Conservation (phyloP, 75 land plant genomes). For the Gnetum montanum region DNA sequence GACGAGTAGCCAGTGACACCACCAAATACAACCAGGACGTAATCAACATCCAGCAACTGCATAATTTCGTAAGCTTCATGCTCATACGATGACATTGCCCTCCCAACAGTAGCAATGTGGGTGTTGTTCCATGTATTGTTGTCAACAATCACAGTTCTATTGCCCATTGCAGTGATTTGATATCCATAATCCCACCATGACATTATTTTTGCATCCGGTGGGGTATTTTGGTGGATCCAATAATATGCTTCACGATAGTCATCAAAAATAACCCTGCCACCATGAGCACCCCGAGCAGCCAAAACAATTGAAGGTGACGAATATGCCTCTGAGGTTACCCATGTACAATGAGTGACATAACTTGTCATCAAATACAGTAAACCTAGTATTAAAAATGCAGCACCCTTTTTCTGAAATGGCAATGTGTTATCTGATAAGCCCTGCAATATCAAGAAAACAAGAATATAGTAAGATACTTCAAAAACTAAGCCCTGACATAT, state of each 20-base stretch:
- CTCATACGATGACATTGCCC: slow-evolving; percentile 99
- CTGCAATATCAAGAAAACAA: slow-evolving; percentile 47
- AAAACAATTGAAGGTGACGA: slow-evolving; percentile 98
- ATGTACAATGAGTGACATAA: slow-evolving; percentile 91
- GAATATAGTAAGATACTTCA: no score
- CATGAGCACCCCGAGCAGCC: slow-evolving; percentile 93
- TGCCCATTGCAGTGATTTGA: slow-evolving; percentile 99
- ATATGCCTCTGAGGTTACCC: slow-evolving; percentile 99
- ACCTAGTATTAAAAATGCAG: slow-evolving; percentile 66
- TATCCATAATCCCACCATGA: slow-evolving; percentile 99
- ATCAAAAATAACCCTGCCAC: slow-evolving; percentile 97
- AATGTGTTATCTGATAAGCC: slow-evolving; percentile 58
- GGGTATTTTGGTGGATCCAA: slow-evolving; percentile 97
- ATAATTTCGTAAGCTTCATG: slow-evolving; percentile 98
- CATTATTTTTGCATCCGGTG: slow-evolving; percentile 96
- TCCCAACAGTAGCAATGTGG: slow-evolving; percentile 98
- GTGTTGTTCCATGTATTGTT: slow-evolving; percentile 99
- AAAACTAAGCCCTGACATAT: no score
- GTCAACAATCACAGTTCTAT: slow-evolving; percentile 97
- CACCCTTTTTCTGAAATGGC: slow-evolving; percentile 85
- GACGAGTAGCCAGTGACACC: slow-evolving; percentile 99
- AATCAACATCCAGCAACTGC: slow-evolving; percentile 86
- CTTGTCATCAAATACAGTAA: slow-evolving; percentile 70
- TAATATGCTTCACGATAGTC: slow-evolving; percentile 98
- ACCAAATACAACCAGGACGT: slow-evolving; percentile 97